These are phyloP conservation scores for Rosa hybrid DNA, from an alignment of 331 rosid genomes.

Conservation along the genomic window DNA sequence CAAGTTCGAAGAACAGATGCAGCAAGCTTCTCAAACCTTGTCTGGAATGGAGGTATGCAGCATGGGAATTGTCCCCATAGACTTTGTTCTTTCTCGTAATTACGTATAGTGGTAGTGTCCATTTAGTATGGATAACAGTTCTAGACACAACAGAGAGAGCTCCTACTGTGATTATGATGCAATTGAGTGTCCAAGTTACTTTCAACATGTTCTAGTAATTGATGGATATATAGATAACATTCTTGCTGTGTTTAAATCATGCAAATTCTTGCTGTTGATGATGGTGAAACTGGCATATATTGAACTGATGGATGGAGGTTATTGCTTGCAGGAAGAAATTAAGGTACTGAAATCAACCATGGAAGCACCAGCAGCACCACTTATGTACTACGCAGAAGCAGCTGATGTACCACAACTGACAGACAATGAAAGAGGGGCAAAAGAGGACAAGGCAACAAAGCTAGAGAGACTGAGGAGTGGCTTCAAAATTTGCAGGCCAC, in stretches of 20 bases:
- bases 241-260: neutral
- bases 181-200: neutral
- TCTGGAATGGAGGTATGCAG: slow-evolving; percentile 60
- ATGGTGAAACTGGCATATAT: neutral
- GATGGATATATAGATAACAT: neutral
- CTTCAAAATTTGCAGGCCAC: slow-evolving; percentile 78
- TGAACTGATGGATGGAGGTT: neutral
- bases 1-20: slow-evolving; percentile 57
- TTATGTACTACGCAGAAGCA: slow-evolving; percentile 37
- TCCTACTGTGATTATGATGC: neutral
- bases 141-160: neutral
- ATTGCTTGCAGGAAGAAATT: slow-evolving; percentile 33
- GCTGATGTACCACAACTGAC: slow-evolving; percentile 29
- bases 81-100: neutral
- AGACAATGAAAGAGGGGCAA: slow-evolving; percentile 31
- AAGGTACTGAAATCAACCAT: slow-evolving; percentile 35
- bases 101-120: neutral
- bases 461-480: slow-evolving; percentile 79
- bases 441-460: slow-evolving; percentile 62
- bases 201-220: neutral
- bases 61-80: neutral
- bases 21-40: slow-evolving; percentile 48
- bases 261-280: neutral
- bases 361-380: slow-evolving; percentile 32
- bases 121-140: neutral